Percentiles rank a stretch among this genome's conserved stretches.
These are phyloP conservation scores for Citrus glauca DNA, from an alignment of 345 rosid species.

Conservation along the genomic window DNA sequence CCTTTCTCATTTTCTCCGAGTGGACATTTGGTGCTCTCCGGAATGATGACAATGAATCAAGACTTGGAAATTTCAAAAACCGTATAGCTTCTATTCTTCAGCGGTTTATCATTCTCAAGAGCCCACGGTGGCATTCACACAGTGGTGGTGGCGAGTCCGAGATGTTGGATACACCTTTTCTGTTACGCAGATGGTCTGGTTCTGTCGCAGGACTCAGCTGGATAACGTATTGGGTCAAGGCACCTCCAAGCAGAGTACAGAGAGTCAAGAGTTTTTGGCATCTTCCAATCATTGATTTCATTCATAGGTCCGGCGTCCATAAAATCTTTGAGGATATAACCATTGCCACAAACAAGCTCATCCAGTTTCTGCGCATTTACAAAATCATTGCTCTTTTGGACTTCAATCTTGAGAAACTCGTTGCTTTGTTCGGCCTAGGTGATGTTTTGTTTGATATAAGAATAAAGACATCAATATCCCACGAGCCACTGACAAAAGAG, in stretches of 20 bases:
- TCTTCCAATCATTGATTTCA: not conserved
- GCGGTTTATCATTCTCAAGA: constrained; percentile 17
- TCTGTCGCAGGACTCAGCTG: constrained; percentile 40
- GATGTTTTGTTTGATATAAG: not conserved
- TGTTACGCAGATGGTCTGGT: constrained; percentile 53
- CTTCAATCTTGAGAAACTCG: not conserved
- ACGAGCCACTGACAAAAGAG: not conserved
- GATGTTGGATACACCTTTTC: constrained; percentile 30
- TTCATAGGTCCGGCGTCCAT: not conserved
- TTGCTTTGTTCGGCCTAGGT: not conserved
- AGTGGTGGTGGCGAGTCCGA: not conserved
- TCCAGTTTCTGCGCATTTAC: not conserved
- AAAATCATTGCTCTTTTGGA: not conserved
- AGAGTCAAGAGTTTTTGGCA: constrained; percentile 1
- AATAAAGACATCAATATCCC: not conserved
- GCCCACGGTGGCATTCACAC: not conserved
- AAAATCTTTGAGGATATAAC: not conserved
- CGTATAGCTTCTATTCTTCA: not conserved
- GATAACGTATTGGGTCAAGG: constrained; percentile 43
- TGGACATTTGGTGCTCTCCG: no score
- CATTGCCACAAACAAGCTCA: not conserved
- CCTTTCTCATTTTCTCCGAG: no score
- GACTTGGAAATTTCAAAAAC: not conserved
- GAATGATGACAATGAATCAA: no score
- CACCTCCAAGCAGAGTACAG: constrained; percentile 7